Conservation (phyloP, 768 basidiomycete species). For the Psilocybe sp. region DNA sequence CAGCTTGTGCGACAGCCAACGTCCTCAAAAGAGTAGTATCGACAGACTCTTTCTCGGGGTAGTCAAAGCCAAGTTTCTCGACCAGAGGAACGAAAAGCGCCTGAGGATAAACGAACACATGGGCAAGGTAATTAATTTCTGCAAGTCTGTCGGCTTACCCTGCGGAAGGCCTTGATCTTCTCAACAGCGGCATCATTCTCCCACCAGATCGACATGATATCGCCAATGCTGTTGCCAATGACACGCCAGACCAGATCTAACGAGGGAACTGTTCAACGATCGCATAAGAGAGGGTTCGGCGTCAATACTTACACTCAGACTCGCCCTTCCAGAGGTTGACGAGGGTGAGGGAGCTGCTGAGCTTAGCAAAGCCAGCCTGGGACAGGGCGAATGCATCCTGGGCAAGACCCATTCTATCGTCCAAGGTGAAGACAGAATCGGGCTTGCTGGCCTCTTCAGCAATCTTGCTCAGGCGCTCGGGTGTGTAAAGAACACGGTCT, state of each 20-base stretch:
- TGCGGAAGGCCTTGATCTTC: slow-evolving; percentile 57
- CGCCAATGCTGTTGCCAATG: slow-evolving; percentile 53
- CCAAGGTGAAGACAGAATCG: slow-evolving; percentile 65
- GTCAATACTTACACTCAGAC: slow-evolving; percentile 55
- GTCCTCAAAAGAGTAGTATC: slow-evolving; percentile 75
- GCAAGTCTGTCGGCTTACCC: slow-evolving; percentile 36
- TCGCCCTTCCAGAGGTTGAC: slow-evolving; percentile 69
- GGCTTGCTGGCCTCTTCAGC: slow-evolving; percentile 74
- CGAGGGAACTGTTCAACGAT: background rate
- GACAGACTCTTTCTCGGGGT: slow-evolving; percentile 57
- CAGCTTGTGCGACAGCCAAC: slow-evolving; percentile 58
- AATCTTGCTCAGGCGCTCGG: slow-evolving; percentile 74
- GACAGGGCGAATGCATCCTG: slow-evolving; percentile 80
- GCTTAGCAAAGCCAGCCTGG: slow-evolving; percentile 73
- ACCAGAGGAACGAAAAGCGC: slow-evolving; percentile 72
- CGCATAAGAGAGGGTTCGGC: background rate
- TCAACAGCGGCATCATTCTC: slow-evolving; percentile 59
- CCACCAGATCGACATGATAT: slow-evolving; percentile 76
- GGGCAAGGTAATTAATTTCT: background rate
- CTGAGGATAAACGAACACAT: slow-evolving; percentile 28
- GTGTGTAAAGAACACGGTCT: slow-evolving; percentile 87
- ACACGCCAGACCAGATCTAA: slow-evolving; percentile 81
- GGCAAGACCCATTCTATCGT: slow-evolving; percentile 88
- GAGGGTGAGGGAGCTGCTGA: slow-evolving; percentile 76
- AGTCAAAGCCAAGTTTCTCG: slow-evolving; percentile 76